These are phyloP conservation scores for Diaporthe destruens DNA, from an alignment of 2,329 filamentous ascomycete species.

Conservation along the genomic window DNA sequence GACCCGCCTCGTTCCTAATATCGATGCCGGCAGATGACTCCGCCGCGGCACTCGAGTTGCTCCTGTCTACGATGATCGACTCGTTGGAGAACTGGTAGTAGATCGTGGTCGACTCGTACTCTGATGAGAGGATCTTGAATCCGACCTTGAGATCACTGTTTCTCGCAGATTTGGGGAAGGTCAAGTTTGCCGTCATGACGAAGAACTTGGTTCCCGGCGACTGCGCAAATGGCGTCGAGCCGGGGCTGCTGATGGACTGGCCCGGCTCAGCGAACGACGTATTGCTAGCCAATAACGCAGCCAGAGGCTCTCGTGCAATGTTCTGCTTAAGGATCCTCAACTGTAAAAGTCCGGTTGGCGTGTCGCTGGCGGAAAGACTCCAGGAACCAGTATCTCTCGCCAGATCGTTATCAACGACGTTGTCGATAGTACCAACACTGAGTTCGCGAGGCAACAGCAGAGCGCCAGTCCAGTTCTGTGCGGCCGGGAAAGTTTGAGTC, in stretches of 20 bases:
- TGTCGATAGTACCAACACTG: slow-evolving; percentile 54
- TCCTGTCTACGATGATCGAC: slow-evolving; percentile 56
- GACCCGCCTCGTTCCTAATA: slow-evolving; percentile 53
- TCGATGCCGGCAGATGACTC: slow-evolving; percentile 54
- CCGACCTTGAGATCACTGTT: slow-evolving; percentile 53
- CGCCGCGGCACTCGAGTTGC: slow-evolving; percentile 56
- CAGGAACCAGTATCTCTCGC: slow-evolving; percentile 54
- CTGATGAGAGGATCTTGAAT: slow-evolving; percentile 56
- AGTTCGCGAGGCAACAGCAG: slow-evolving; percentile 58
- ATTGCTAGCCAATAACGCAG: slow-evolving; percentile 48
- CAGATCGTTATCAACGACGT: slow-evolving; percentile 57
- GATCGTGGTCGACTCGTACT: slow-evolving; percentile 55
- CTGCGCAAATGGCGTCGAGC: slow-evolving; percentile 15
- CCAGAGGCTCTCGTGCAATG: slow-evolving; percentile 53
- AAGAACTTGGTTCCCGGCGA: slow-evolving; percentile 52
- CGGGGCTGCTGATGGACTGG: slow-evolving; percentile 41
- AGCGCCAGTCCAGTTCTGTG: slow-evolving; percentile 60
- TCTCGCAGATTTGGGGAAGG: slow-evolving; percentile 53
- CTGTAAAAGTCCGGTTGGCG: slow-evolving; percentile 50
- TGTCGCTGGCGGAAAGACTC: slow-evolving; percentile 49
- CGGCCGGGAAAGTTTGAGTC: slow-evolving; percentile 53
- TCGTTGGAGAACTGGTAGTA: slow-evolving; percentile 61
- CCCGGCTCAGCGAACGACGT: slow-evolving; percentile 45
- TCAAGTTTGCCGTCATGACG: slow-evolving; percentile 53
- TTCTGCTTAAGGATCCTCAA: slow-evolving; percentile 54